A percentile compares a stretch with the other conserved stretches of the same genome.
These are phyloP conservation scores for Suaeda aralocaspica DNA, from an alignment of 148 eudicot species.

Conservation along the genomic window DNA sequence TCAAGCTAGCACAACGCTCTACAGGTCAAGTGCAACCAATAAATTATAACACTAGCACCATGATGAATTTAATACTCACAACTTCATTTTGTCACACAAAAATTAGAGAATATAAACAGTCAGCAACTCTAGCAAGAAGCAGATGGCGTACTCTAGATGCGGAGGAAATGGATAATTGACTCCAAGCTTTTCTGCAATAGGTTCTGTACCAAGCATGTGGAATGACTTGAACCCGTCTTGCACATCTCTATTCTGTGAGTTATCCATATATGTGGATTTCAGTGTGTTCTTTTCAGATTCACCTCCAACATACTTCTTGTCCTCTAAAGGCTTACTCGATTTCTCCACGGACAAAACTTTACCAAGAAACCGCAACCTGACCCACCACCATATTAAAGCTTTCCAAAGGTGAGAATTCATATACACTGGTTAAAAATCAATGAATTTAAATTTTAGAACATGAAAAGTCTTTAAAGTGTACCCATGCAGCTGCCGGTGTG, in stretches of 20 bases:
- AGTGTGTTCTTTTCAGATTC: conserved; percentile 29
- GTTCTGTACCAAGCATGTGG: conserved; percentile 36
- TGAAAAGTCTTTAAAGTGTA: conserved; percentile 21
- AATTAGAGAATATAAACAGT: not conserved
- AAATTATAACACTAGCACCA: not conserved
- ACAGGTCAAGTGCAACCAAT: not conserved
- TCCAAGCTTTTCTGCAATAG: conserved; percentile 86
- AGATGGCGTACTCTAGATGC: conserved; percentile 61
- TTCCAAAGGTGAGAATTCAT: not conserved
- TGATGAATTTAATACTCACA: not conserved
- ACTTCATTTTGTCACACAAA: not conserved
- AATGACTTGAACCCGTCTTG: conserved; percentile 34
- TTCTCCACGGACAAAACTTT: conserved; percentile 79
- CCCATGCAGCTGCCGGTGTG: conserved; percentile 81
- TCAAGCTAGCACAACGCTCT: not conserved
- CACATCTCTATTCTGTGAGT: conserved; percentile 24
- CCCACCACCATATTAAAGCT: conserved; percentile 5
- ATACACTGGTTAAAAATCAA: not conserved
- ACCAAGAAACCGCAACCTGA: conserved; percentile 79
- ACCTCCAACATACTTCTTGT: conserved; percentile 31
- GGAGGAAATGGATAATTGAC: conserved; percentile 87
- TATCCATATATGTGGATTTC: conserved; percentile 32
- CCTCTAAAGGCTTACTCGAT: conserved; percentile 47
- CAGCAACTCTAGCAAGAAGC: not conserved
- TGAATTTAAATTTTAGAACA: not conserved